Base-by-base conservation (phyloP, 352 stramenopile genomes). In the Aphanomyces invadans region DNA sequence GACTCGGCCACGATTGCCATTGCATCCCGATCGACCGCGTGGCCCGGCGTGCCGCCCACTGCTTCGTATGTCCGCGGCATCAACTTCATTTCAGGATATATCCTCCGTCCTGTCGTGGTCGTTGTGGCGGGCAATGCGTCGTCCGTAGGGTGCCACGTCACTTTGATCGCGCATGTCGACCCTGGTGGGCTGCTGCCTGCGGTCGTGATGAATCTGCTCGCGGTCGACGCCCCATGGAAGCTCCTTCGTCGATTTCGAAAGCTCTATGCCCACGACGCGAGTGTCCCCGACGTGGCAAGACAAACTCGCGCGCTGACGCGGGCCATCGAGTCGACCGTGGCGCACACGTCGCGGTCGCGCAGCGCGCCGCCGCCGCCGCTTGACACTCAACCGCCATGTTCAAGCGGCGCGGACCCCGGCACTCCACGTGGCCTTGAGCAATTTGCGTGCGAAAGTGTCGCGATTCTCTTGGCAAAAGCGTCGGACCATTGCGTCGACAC, bases 21-120 rank as follows among this genome's bases (percentile, higher is more conserved):
- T 48, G 84, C 81, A 29, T 89, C 77, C 38, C 79, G 81, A n/a
- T 90, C 80, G 12, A 74, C 88, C 32, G 64, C 74, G 15, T 56
- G 89, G 10, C 72, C 72, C 1, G 72, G 78, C 39, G 73, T 87
- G 1, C 52, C 71, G 21, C 70, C 70, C 17, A 71, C 77, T 21
- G 79, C 89, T 10, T 79, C 77, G 38, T 79, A 85, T 38, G 84
- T 92, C 52, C 84, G 81, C 39, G 84, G 68, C 7, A 73, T 77
- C 55, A 90, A 78, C 72, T 68, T 84, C 68, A 74, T 92, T 23
- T 89, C 84, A 29, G 84, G 84, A 12, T 92, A 92, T 75, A 74
- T 92, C 28, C 86, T 92, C 54, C 71, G 87, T 48, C 78, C 90
- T 55, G 68, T 76, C 52, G 74, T 75, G 66, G 73, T 42, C 7